phyloP scores from a whole-genome alignment of 148 eudicot genomes.

The Rhododendron molle region DNA sequence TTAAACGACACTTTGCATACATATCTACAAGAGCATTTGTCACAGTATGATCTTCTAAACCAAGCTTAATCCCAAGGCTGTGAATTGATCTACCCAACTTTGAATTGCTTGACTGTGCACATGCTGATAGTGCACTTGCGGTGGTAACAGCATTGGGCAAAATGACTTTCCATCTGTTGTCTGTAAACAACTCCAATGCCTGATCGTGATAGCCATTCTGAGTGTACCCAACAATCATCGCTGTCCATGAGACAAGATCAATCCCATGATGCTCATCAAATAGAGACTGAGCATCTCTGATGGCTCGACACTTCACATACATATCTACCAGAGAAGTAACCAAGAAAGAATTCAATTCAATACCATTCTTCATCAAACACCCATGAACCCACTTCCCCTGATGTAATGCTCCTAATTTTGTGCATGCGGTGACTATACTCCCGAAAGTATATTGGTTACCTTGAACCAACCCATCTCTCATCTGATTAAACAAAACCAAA shows the following conservation, averaged over 20 bases:
- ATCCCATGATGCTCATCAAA: conserved; percentile 35
- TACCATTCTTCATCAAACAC: conserved; percentile 54
- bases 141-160: conserved; percentile 55
- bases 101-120: conserved; percentile 44
- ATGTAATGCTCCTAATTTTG: conserved; percentile 71
- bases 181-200: conserved; percentile 56
- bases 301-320: conserved; percentile 65
- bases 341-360: conserved; percentile 40
- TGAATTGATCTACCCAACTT: conserved; percentile 56
- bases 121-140: conserved; percentile 71
- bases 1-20: conserved; percentile 63
- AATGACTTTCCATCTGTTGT: conserved; percentile 33
- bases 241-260: conserved; percentile 77
- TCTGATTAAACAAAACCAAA: conserved; percentile 59
- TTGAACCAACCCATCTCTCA: conserved; percentile 63
- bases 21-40: conserved; percentile 72
- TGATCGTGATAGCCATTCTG: conserved; percentile 49
- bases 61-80: conserved; percentile 48
- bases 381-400: conserved; percentile 96
- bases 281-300: conserved; percentile 53
- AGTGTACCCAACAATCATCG: conserved; percentile 79
- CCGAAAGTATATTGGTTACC: conserved; percentile 65
- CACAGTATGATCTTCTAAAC: conserved; percentile 46
- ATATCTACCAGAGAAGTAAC: conserved; percentile 61
- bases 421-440: conserved; percentile 60